These are phyloP conservation scores for Pugionium dolabratum DNA, from an alignment of 345 rosid species.

Conservation along the genomic window DNA sequence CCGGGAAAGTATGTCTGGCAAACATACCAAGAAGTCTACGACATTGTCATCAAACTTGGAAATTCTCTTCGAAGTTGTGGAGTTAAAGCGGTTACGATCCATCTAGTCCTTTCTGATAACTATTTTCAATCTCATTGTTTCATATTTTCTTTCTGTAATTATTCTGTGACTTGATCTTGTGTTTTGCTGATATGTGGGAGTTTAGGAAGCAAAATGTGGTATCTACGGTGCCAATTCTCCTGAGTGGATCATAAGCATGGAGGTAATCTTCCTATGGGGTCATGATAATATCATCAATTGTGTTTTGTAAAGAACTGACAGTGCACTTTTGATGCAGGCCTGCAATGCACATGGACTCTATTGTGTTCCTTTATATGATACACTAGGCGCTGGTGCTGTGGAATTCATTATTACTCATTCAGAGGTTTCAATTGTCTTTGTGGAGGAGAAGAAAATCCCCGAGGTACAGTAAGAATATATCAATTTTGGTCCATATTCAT, in stretches of 20 bases:
- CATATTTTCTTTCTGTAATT: background rate
- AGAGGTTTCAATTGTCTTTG: constrained; percentile 73
- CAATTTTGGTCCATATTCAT: background rate
- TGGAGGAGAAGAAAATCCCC: constrained; percentile 69
- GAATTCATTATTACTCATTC: constrained; percentile 74
- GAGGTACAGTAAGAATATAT: constrained; percentile 51
- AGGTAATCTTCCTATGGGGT: constrained; percentile 47
- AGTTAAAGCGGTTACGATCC: constrained; percentile 50
- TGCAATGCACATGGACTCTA: constrained; percentile 86
- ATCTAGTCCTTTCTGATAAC: background rate
- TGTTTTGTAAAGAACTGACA: background rate
- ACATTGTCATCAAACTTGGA: constrained; percentile 68
- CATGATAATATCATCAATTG: constrained; percentile 13
- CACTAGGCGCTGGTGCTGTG: constrained; percentile 84
- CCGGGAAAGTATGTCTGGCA: constrained; percentile 74
- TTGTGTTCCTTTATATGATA: constrained; percentile 88
- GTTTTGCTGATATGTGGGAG: background rate
- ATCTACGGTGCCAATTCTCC: constrained; percentile 73
- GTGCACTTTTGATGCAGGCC: constrained; percentile 54
- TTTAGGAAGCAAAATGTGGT: constrained; percentile 77
- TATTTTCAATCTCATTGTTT: background rate
- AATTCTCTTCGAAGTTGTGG: constrained; percentile 72
- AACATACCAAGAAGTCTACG: constrained; percentile 70
- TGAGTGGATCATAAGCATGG: constrained; percentile 92
- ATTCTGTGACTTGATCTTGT: background rate